Conservation (phyloP, 805 yeast species). For the Saccharomycopsis sp. region DNA sequence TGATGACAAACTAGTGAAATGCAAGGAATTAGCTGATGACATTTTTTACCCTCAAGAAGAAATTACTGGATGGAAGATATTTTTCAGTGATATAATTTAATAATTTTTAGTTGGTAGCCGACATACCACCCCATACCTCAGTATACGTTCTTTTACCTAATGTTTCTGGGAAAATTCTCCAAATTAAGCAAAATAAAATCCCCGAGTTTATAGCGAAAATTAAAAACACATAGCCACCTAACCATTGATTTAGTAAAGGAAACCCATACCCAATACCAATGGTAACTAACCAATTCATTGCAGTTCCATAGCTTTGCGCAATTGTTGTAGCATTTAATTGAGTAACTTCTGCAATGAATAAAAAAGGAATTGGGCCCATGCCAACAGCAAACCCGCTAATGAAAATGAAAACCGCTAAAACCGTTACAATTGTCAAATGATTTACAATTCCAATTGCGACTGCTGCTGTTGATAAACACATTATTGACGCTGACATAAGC, state of each 20-base stretch:
- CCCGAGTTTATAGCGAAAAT: constrained; percentile 56
- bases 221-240: constrained; percentile 76
- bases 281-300: constrained; percentile 85
- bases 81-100: constrained; percentile 3
- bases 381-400: constrained; percentile 53
- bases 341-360: constrained; percentile 78
- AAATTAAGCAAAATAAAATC: not conserved
- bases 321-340: constrained; percentile 69
- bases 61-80: constrained; percentile 5
- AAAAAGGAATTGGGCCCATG: constrained; percentile 90
- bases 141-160: not conserved
- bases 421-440: not conserved
- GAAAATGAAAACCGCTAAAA: constrained; percentile 3
- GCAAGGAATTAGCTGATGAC: constrained; percentile 20
- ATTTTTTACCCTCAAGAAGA: constrained; percentile 15
- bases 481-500: not conserved
- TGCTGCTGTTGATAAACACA: not conserved
- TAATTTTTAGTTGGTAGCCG: not conserved
- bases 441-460: constrained; percentile 1
- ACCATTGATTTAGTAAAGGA: constrained; percentile 54
- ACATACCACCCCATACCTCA: constrained; percentile 13
- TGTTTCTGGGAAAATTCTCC: constrained; percentile 4
- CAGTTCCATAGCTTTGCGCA: constrained; percentile 90
- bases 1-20: constrained; percentile 16
- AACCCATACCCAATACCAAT: constrained; percentile 72